A percentile compares a stretch with the other conserved stretches of the same genome.
Conservation (phyloP, 352 stramenopile species). For the Elongisporangium anandrum region DNA sequence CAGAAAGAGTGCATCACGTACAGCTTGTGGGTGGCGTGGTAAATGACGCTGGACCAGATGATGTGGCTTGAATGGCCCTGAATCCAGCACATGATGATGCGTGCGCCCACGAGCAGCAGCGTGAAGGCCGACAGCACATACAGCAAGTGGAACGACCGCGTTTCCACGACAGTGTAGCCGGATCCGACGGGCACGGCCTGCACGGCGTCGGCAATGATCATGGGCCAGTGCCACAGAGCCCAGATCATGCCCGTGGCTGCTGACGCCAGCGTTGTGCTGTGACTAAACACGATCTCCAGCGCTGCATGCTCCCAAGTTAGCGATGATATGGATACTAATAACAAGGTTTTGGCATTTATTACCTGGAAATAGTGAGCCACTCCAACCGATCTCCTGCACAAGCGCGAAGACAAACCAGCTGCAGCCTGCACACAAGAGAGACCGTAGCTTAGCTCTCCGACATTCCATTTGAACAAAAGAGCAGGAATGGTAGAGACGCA, state of each 20-base stretch:
- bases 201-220: conserved; percentile 85
- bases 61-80: conserved; percentile 86
- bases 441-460: not conserved
- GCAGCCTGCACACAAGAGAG: conserved; percentile 44
- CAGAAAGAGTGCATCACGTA: conserved; percentile 32
- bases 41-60: conserved; percentile 86
- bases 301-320: conserved; percentile 21
- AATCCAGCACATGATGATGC: conserved; percentile 91
- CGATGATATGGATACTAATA: conserved; percentile 5
- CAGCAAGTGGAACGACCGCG: conserved; percentile 66
- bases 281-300: conserved; percentile 84
- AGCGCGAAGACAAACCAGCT: conserved; percentile 84
- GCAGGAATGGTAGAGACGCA: conserved; percentile 12
- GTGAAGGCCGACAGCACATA: conserved; percentile 82
- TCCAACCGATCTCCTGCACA: conserved; percentile 85
- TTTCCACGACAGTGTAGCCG: conserved; percentile 76
- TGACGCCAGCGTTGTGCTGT: conserved; percentile 85
- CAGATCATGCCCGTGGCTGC: conserved; percentile 80
- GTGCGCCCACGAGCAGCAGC: conserved; percentile 71
- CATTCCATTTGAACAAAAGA: not conserved
- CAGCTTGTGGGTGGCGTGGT: conserved; percentile 84
- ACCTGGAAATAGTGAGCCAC: conserved; percentile 85
- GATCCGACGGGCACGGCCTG: conserved; percentile 68
- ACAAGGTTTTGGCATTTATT: not conserved
- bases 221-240: conserved; percentile 84